Conservation (phyloP, 2,329 filamentous ascomycete genomes). For the Xylariaceae sp. region DNA sequence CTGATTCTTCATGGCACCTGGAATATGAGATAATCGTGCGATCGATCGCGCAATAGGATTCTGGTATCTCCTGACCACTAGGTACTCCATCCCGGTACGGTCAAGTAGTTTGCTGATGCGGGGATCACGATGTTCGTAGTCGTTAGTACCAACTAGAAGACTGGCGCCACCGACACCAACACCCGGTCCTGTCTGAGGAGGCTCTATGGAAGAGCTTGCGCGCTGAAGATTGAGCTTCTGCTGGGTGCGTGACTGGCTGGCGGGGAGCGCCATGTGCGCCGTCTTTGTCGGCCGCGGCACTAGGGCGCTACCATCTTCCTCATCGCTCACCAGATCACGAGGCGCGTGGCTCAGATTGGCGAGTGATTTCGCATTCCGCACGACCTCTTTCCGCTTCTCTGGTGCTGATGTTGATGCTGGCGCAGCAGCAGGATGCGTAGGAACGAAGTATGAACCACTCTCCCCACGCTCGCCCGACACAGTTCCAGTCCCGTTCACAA, state of each 20-base stretch:
- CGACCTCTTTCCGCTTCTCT: slow-evolving; percentile 31
- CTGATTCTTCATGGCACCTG: slow-evolving; percentile 46
- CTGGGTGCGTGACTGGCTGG: slow-evolving; percentile 62
- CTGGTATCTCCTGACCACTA: slow-evolving; percentile 67
- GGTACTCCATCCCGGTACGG: slow-evolving; percentile 65
- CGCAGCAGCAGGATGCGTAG: slow-evolving; percentile 22
- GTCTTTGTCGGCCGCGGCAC: slow-evolving; percentile 41
- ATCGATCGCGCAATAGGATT: slow-evolving; percentile 64
- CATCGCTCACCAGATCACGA: slow-evolving; percentile 30
- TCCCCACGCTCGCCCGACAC: slow-evolving; percentile 46
- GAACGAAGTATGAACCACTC: slow-evolving; percentile 47
- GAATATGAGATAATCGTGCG: slow-evolving; percentile 46
- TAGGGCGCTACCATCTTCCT: slow-evolving; percentile 42
- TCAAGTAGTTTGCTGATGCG: slow-evolving; percentile 61
- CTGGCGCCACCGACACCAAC: slow-evolving; percentile 40
- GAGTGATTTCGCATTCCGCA: slow-evolving; percentile 41
- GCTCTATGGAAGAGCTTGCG: slow-evolving; percentile 66
- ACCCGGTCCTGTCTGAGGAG: slow-evolving; percentile 43
- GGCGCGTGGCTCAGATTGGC: slow-evolving; percentile 34
- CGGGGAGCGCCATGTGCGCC: slow-evolving; percentile 37
- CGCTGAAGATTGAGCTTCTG: slow-evolving; percentile 72
- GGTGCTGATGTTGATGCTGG: not conserved
- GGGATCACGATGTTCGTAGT: slow-evolving; percentile 57
- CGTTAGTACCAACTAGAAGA: slow-evolving; percentile 47
- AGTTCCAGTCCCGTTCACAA: slow-evolving; percentile 48